Conservation (phyloP, 768 basidiomycete genomes). For the Agaricus subrufescens region DNA sequence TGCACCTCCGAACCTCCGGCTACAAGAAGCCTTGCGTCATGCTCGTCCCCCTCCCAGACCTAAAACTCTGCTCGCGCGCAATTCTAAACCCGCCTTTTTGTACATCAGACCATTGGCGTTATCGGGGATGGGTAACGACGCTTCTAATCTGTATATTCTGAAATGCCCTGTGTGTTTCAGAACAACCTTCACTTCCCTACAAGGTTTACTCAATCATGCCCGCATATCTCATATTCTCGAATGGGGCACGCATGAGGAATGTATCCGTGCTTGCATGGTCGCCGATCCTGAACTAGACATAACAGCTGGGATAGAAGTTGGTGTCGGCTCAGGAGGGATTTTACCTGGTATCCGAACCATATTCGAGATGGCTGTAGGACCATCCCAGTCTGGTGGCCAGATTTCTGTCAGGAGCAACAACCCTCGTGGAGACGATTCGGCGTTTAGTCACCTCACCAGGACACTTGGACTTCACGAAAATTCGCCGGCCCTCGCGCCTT, state of each 20-base stretch:
- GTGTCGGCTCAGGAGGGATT: constrained; percentile 33
- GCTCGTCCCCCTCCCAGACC: constrained; percentile 21
- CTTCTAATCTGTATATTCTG: constrained; percentile 30
- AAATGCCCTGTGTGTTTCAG: constrained; percentile 42
- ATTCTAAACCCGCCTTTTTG: constrained; percentile 8
- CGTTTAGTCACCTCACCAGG: constrained; percentile 26
- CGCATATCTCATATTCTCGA: constrained; percentile 43
- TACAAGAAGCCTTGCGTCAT: constrained; percentile 15
- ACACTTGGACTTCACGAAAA: constrained; percentile 47
- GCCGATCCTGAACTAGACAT: constrained; percentile 35
- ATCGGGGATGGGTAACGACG: not conserved
- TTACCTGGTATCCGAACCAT: constrained; percentile 44
- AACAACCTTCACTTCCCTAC: constrained; percentile 42
- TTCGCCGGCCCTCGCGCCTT: constrained; percentile 44
- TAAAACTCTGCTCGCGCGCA: constrained; percentile 13
- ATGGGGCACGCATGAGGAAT: constrained; percentile 55
- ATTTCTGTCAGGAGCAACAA: not conserved
- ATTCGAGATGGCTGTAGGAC: constrained; percentile 44
- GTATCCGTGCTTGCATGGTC: constrained; percentile 45
- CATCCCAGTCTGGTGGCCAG: not conserved
- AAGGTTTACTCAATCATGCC: constrained; percentile 52
- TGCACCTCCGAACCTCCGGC: constrained; percentile 16
- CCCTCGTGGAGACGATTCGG: not conserved
- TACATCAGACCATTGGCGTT: constrained; percentile 7
- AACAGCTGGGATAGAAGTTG: constrained; percentile 38